Evolutionary conservation across 148 eudicot species (phyloP), one percentile per base, ranked within the genome.

Genomic region (Polygonum maritimum): DNA sequence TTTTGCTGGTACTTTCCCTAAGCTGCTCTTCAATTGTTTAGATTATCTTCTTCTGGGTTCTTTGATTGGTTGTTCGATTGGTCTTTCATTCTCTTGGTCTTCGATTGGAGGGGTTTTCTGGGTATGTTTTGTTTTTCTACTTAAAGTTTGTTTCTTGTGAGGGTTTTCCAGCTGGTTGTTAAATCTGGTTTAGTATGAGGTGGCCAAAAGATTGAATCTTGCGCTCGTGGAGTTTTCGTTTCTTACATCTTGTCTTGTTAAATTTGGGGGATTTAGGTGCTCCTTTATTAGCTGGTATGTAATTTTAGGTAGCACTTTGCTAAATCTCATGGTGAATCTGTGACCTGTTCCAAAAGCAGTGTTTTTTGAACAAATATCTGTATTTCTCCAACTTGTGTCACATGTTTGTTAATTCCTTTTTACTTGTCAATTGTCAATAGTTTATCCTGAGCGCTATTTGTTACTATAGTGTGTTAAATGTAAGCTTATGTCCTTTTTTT

Each of bases 331-430:
- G 69, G 44, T 67, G 71, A 36, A 67, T 67, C 71, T 67, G n/a
- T 13, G 19, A 67, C 21, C 44, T 67, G 71, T 67, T 67, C 41
- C 38, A 3, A 2, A 14, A 13, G 6, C n/a, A 4, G 69, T 3
- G 45, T 67, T 67, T 67, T 67, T 67, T 67, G 19, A 45, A 67
- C 5, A 65, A 65, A 65, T 26, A 26, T 65, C 71, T 65, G 41
- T 4, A 35, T 65, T 65, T 65, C 44, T 35, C 35, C 41, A 22
- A 14, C 19, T 54, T 54, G 36, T 5, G 9, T 67, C 71, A 16
- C 71, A 38, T 67, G 45, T 1, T 67, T 67, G 38, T 36, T 67
- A 19, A 67, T 67, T 67, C 26, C 2, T 8, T 60, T 26, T 54
- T 54, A 5, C 16, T 51, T 51, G 55, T 51, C 4, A 48, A 14